A percentile compares a stretch with the other conserved stretches of the same genome.
Evolutionary conservation across 805 yeast species (phyloP).

Genomic region (Deakozyma indianensis): DNA sequence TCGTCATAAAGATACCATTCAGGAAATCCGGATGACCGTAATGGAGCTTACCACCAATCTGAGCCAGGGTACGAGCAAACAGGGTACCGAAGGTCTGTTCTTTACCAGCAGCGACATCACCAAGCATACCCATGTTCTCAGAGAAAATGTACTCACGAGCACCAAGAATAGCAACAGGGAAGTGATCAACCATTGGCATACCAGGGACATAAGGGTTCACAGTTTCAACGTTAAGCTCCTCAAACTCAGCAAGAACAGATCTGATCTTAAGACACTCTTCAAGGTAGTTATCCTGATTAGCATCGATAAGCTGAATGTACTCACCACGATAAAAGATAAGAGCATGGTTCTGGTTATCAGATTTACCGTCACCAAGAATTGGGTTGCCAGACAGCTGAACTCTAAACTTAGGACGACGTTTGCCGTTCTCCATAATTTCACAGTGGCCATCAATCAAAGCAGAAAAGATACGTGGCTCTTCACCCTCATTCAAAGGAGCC

Average conservation of each 20-base stretch:
- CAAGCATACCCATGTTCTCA: conserved; percentile 81
- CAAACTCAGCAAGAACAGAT: conserved; percentile 80
- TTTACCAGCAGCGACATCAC: conserved; percentile 95
- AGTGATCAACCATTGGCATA: conserved; percentile 19
- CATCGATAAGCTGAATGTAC: conserved; percentile 87
- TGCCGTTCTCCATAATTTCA: conserved; percentile 38
- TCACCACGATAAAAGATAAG: conserved; percentile 84
- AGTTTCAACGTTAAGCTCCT: conserved; percentile 47
- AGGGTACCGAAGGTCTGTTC: conserved; percentile 95
- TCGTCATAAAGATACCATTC: conserved; percentile 82
- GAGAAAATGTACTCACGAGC: conserved; percentile 92
- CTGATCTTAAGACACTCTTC: conserved; percentile 90
- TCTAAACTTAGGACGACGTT: conserved; percentile 46
- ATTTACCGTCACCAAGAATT: conserved; percentile 89
- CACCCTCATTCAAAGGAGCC: conserved; percentile 35
- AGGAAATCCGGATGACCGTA: conserved; percentile 96
- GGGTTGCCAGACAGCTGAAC: conserved; percentile 86
- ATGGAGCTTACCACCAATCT: conserved; percentile 87
- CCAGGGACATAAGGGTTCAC: conserved; percentile 50
- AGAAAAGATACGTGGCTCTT: conserved; percentile 41
- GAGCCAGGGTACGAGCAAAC: conserved; percentile 85
- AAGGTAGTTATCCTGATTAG: conserved; percentile 88
- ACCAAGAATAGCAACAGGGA: conserved; percentile 84
- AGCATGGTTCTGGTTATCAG: conserved; percentile 88
- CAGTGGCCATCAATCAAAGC: conserved; percentile 54